Base-by-base conservation (phyloP, 148 eudicot species). In the Cornus suecica region DNA sequence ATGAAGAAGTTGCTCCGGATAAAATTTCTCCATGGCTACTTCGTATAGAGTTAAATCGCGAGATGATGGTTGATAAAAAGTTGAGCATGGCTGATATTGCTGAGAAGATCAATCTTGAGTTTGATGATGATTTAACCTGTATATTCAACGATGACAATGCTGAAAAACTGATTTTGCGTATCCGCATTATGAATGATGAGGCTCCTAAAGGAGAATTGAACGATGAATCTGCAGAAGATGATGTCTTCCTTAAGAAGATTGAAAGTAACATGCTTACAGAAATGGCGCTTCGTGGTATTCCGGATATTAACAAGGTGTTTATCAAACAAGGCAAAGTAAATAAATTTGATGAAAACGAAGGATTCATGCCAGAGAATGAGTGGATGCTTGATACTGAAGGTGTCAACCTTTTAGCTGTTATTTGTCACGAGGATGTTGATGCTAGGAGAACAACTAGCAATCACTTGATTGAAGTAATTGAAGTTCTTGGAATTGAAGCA, bases 371-470 rank as follows among this genome's bases (percentile, higher is more conserved):
- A 22, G 97, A 93, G 83, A 85, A 73, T 66, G 99, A 95, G 87
- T 95, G 99, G 99, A 95, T 95, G 97, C 85, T 95, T 61, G 99
- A 95, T 79, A 95, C 99, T 10, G 99, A 95, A 84, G 99, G 99
- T 70, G 99, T 93, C 71, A 93, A 93, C 80, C 99, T 95, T 64
- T 84, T 95, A 75, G 96, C 97, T 75, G 99, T 95, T 41, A 95
- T 95, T 86, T 86, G 90, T 77, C 94, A 95, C 76, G 94, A 95
- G 65, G 98, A 93, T 31, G 99, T 95, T 64, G 99, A 95, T 84
- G 85, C 98, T 25, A 86, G 80, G 32, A 77, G 99, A 75, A 93
- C 99, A 0, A 95, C 97, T 8, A 95, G 99, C 81, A 95, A 95
- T 82, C 99, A 93, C 80, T 86, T 95, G 91, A 95, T 91, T 77